These are phyloP conservation scores for Endocalyx cinctus DNA, from an alignment of 2,329 filamentous ascomycete genomes.

Conservation along the genomic window DNA sequence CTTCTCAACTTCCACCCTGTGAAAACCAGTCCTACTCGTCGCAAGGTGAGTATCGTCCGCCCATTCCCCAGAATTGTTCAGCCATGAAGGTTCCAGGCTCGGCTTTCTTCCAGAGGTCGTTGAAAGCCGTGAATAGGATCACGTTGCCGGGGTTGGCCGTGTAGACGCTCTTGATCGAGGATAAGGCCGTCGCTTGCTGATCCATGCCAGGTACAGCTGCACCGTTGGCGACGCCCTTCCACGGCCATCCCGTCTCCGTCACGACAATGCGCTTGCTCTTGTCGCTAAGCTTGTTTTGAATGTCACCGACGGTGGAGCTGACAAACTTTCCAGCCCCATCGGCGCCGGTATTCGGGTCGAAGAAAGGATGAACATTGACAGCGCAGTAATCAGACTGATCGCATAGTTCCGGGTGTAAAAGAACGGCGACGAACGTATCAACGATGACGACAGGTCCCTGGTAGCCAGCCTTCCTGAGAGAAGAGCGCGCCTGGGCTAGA, in stretches of 20 bases:
- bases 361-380: conserved; percentile 81
- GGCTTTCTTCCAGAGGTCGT: conserved; percentile 74
- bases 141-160: conserved; percentile 44
- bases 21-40: conserved; percentile 15
- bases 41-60: conserved; percentile 24
- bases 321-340: conserved; percentile 64
- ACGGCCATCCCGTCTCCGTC: conserved; percentile 84
- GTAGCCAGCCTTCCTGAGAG: conserved; percentile 61
- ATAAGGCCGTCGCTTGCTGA: conserved; percentile 63
- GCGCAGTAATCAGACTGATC: conserved; percentile 71
- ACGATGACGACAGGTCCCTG: conserved; percentile 71
- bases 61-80: conserved; percentile 74
- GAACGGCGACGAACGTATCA: conserved; percentile 70
- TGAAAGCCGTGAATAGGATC: conserved; percentile 74
- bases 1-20: conserved; percentile 9
- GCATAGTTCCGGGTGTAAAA: conserved; percentile 65
- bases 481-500: conserved; percentile 51
- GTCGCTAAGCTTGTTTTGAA: conserved; percentile 38
- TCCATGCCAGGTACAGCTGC: conserved; percentile 62
- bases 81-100: conserved; percentile 58
- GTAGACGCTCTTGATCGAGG: conserved; percentile 60
- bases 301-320: conserved; percentile 43
- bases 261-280: conserved; percentile 60
- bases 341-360: conserved; percentile 60
- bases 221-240: conserved; percentile 60